Evolutionary conservation across 306 rosid genomes (phyloP).

Genomic region (Vicia villosa): DNA sequence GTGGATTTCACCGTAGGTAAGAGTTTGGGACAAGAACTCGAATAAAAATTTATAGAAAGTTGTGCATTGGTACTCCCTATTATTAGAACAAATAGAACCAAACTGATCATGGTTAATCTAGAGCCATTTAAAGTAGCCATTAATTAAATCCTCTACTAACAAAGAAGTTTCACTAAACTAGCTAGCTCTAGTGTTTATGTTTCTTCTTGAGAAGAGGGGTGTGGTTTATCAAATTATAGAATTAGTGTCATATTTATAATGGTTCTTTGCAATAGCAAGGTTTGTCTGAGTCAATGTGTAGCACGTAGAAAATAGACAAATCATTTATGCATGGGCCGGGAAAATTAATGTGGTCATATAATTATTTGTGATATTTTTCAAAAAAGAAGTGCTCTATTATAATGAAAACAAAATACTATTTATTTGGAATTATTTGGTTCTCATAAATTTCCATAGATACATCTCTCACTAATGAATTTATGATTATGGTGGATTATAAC

Average conservation of each 20-base stretch:
- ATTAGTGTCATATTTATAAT: slow-evolving; percentile 42
- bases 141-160: neutral
- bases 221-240: slow-evolving; percentile 22
- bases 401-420: too few relatives aligned
- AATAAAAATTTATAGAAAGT: slow-evolving; percentile 66
- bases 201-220: neutral
- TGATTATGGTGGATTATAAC: slow-evolving; percentile 2
- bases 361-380: too few relatives aligned
- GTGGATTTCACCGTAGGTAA: slow-evolving; percentile 54
- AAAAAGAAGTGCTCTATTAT: too few relatives aligned
- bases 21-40: slow-evolving; percentile 64
- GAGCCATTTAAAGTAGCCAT: neutral
- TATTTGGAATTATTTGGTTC: too few relatives aligned
- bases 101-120: slow-evolving; percentile 11
- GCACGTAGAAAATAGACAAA: slow-evolving; percentile 46
- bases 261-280: neutral
- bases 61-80: slow-evolving; percentile 57
- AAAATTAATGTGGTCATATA: neutral
- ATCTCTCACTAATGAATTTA: neutral
- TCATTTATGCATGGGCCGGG: slow-evolving; percentile 6
- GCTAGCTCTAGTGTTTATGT: neutral
- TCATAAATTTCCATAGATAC: too few relatives aligned
- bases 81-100: slow-evolving; percentile 45
- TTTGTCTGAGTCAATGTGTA: slow-evolving; percentile 25
- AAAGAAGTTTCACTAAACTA: too few relatives aligned